Percentiles rank a stretch among this genome's conserved stretches.
Evolutionary conservation across 108 stramenopile genomes (phyloP).

Genomic region (Skeletonema menzelii): DNA sequence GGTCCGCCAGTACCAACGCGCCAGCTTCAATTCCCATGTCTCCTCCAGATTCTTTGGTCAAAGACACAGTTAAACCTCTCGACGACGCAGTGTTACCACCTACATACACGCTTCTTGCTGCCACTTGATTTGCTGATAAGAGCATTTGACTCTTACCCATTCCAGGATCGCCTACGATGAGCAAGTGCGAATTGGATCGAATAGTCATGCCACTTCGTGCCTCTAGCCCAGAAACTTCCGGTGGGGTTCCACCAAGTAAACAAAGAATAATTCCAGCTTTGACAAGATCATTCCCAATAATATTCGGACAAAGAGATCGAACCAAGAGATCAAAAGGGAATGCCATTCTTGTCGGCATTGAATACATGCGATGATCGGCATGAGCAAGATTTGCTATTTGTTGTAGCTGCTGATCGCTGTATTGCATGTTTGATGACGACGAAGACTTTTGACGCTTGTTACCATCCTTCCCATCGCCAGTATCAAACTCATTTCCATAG

Average conservation of each 20-base stretch:
- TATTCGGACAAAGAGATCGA: conserved; percentile 90
- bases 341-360: conserved; percentile 70
- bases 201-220: conserved; percentile 54
- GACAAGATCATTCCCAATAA: conserved; percentile 97
- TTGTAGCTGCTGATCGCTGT: conserved; percentile 69
- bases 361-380: conserved; percentile 83
- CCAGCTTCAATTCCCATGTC: conserved; percentile 96
- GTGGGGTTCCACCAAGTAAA: conserved; percentile 93
- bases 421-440: conserved; percentile 37
- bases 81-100: conserved; percentile 96
- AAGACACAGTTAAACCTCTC: conserved; percentile 89
- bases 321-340: conserved; percentile 95
- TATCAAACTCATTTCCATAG: conserved; percentile 2
- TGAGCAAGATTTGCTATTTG: conserved; percentile 80
- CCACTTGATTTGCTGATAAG: conserved; percentile 85
- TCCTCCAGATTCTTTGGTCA: conserved; percentile 90
- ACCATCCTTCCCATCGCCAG: conserved; percentile 3
- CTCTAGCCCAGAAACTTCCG: conserved; percentile 39
- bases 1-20: conserved; percentile 94
- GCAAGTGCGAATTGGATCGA: conserved; percentile 77
- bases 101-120: conserved; percentile 94
- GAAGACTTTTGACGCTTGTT: conserved; percentile 33
- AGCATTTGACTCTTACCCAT: conserved; percentile 98
- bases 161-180: conserved; percentile 88
- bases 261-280: conserved; percentile 97